These are phyloP conservation scores for Lasiodiplodia gonubiensis DNA, from an alignment of 2,329 filamentous ascomycete species.

Conservation along the genomic window DNA sequence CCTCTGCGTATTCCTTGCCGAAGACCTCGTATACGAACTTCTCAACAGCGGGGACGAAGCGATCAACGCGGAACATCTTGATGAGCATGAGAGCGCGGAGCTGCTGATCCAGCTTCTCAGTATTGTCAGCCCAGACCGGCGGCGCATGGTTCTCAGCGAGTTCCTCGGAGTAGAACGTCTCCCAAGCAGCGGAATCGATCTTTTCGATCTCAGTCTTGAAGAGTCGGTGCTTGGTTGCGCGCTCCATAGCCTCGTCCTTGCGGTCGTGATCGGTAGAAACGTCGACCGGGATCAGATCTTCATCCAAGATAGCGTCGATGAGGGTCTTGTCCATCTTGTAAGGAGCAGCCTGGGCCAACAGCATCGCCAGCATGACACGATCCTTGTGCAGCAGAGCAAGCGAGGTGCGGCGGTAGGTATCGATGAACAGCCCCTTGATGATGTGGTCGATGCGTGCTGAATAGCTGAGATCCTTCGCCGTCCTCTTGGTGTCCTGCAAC, in stretches of 20 bases:
- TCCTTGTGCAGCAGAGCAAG: slow-evolving; percentile 92
- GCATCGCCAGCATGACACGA: slow-evolving; percentile 89
- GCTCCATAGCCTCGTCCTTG: slow-evolving; percentile 71
- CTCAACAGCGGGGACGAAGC: slow-evolving; percentile 91
- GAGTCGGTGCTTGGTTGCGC: slow-evolving; percentile 70
- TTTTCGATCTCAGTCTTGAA: slow-evolving; percentile 75
- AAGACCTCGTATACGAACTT: slow-evolving; percentile 89
- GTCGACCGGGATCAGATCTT: slow-evolving; percentile 75
- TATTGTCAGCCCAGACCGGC: slow-evolving; percentile 70
- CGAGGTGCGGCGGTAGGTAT: slow-evolving; percentile 91
- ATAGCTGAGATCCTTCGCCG: slow-evolving; percentile 74
- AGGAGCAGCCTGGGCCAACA: slow-evolving; percentile 93
- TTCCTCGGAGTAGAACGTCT: slow-evolving; percentile 83
- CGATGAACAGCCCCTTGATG: slow-evolving; percentile 87
- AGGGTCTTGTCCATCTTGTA: slow-evolving; percentile 92
- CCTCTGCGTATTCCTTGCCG: slow-evolving; percentile 79
- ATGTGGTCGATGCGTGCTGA: slow-evolving; percentile 85
- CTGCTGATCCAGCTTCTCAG: slow-evolving; percentile 72
- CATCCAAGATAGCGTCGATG: slow-evolving; percentile 85
- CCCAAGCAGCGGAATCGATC: slow-evolving; percentile 71
- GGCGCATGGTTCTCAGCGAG: slow-evolving; percentile 85
- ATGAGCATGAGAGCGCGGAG: slow-evolving; percentile 85
- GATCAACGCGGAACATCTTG: slow-evolving; percentile 93
- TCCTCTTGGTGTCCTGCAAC: slow-evolving; percentile 76
- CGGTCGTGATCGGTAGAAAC: slow-evolving; percentile 71